Evolutionary conservation across 345 rosid genomes (phyloP), one percentile per base, ranked within the genome.

Genomic region (Erucastrum elatum): DNA sequence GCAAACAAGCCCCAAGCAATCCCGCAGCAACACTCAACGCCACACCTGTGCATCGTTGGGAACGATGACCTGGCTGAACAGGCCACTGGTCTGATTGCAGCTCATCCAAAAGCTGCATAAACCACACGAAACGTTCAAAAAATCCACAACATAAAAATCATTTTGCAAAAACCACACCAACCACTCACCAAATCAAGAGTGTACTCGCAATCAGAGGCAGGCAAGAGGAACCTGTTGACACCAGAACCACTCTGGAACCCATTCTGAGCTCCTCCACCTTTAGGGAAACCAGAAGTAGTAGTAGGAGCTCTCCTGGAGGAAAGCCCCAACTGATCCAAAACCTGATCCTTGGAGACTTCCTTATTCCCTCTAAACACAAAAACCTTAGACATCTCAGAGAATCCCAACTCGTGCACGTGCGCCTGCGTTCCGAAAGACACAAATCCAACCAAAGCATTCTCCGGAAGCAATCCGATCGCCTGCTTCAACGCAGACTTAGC

Each of bases 41-140:
- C 72, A 96, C 97, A 70, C 99, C 99, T 0, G 99, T 96, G 74
- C 99, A 93, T 77, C 99, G 82, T 0, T 87, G 85, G 0, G 96
- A 78, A 64, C 99, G 87, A 51, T 71, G 84, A 26, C 97, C 97
- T 2, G 87, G 90, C 41, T 73, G 77, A 59, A 93, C 93, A 10
- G 98, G 97, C 99, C 99, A 96, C 71, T 96, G 99, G 82, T 96
- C 98, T 71, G 92, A 70, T 86, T 96, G 94, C 82, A 96, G 84
- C 82, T 96, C 99, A 84, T 93, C 99, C 95, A 96, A 83, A 63
- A 95, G 87, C 99, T 95, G 64, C 41, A 79, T 1, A 61, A 29
- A 75, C 30, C 37, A 5, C 15, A 46, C n/a, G 1, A 21, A 34
- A 46, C 12, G 6, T 46, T 51, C 17, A 8, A 66, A 30, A 60